Conservation (phyloP, 2,329 filamentous ascomycete genomes). For the Phoma sp. region DNA sequence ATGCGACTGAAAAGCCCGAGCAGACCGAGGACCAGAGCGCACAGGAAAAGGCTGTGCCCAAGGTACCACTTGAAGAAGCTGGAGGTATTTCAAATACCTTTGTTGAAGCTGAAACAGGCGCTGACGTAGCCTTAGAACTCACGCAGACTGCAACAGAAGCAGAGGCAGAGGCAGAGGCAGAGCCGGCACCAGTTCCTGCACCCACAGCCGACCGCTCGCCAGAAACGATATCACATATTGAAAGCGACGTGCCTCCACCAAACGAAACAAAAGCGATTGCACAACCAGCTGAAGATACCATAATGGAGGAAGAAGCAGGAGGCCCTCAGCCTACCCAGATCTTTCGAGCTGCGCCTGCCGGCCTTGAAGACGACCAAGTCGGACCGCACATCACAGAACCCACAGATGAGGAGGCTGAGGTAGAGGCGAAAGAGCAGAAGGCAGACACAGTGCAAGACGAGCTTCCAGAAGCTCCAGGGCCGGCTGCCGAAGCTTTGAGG, state of each 20-base stretch:
- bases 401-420: conserved; percentile 19
- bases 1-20: conserved; percentile 16
- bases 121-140: conserved; percentile 20
- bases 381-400: conserved; percentile 27
- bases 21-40: conserved; percentile 8
- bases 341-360: conserved; percentile 25
- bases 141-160: conserved; percentile 1
- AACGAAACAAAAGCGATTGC: conserved; percentile 21
- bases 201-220: conserved; percentile 25
- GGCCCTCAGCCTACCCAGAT: conserved; percentile 21
- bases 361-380: conserved; percentile 24
- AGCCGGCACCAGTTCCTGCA: conserved; percentile 17
- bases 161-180: background rate
- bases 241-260: conserved; percentile 26
- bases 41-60: conserved; percentile 16
- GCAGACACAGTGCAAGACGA: conserved; percentile 9
- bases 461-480: conserved; percentile 30
- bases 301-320: conserved; percentile 24
- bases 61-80: conserved; percentile 27
- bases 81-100: conserved; percentile 25
- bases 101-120: background rate
- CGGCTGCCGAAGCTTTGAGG: conserved; percentile 31
- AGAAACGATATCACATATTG: conserved; percentile 32
- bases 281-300: conserved; percentile 23
- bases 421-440: conserved; percentile 5